phyloP scores from a whole-genome alignment of 1,284 basidiomycete genomes.

The Pyrrhoderma noxium region DNA sequence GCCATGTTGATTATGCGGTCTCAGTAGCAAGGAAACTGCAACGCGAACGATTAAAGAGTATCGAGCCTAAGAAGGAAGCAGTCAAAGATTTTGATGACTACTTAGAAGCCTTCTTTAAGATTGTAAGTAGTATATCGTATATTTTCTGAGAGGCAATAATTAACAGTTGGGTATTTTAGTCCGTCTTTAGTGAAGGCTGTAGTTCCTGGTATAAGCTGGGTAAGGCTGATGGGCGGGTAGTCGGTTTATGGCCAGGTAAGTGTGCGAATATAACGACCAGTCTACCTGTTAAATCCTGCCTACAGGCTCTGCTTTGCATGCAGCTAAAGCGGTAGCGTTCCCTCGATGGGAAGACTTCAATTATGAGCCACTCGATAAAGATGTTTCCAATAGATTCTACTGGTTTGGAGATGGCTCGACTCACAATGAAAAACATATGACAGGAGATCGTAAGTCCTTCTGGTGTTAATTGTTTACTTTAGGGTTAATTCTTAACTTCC shows the following conservation, averaged over 20 bases:
- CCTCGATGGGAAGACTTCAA: constrained; percentile 63
- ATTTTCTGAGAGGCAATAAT: neutral
- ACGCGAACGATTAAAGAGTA: constrained; percentile 50
- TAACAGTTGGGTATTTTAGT: too few relatives aligned
- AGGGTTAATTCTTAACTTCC: neutral
- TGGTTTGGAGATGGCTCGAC: constrained; percentile 56
- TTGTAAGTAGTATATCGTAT: constrained; percentile 30
- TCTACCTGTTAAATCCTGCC: neutral
- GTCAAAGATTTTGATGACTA: constrained; percentile 53
- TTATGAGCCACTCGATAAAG: constrained; percentile 40
- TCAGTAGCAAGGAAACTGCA: constrained; percentile 50
- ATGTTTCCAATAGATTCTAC: constrained; percentile 40
- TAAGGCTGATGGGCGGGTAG: constrained; percentile 48
- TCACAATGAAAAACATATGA: constrained; percentile 34
- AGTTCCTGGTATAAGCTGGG: constrained; percentile 62
- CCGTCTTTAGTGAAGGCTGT: constrained; percentile 52
- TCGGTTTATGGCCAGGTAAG: constrained; percentile 53
- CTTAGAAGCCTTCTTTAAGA: constrained; percentile 47
- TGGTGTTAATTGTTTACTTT: neutral
- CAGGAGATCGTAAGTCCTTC: constrained; percentile 41
- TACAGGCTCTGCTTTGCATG: constrained; percentile 47
- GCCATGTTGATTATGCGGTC: constrained; percentile 47
- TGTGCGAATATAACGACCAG: neutral
- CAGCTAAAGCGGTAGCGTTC: constrained; percentile 38
- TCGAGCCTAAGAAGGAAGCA: constrained; percentile 48